phyloP scores from a whole-genome alignment of 2,329 filamentous ascomycete species.

The Fusarium torulosum region DNA sequence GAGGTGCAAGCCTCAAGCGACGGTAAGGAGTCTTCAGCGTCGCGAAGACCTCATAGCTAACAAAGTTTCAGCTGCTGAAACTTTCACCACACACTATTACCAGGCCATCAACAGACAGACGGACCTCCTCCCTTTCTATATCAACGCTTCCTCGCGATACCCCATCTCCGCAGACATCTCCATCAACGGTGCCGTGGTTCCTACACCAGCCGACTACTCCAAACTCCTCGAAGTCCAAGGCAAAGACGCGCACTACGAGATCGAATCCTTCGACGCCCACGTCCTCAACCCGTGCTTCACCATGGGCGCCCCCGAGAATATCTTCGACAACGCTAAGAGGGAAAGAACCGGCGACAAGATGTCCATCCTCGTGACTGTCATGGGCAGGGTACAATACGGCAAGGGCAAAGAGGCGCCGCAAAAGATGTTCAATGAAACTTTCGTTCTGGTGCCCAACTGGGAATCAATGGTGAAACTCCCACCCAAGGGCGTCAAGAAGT shows the following conservation, averaged over 20 bases:
- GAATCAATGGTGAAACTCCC: slow-evolving; percentile 67
- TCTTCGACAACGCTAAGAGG: slow-evolving; percentile 57
- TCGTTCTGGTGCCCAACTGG: slow-evolving; percentile 84
- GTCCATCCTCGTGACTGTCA: slow-evolving; percentile 79
- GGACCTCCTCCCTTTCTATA: slow-evolving; percentile 77
- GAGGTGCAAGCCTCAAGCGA: slow-evolving; percentile 62
- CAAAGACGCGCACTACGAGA: slow-evolving; percentile 73
- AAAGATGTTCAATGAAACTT: slow-evolving; percentile 82
- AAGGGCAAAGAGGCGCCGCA: slow-evolving; percentile 71
- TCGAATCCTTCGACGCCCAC: slow-evolving; percentile 82
- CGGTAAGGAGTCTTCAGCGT: slow-evolving; percentile 51
- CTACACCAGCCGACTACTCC: slow-evolving; percentile 74
- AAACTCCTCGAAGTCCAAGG: slow-evolving; percentile 75
- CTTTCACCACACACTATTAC: slow-evolving; percentile 82
- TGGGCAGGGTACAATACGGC: slow-evolving; percentile 78
- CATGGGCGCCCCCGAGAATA: slow-evolving; percentile 65
- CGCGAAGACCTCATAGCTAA: slow-evolving; percentile 21
- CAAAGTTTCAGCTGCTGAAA: slow-evolving; percentile 70
- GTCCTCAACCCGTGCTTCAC: slow-evolving; percentile 78
- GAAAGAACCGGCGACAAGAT: slow-evolving; percentile 69
- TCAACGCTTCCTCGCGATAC: slow-evolving; percentile 67
- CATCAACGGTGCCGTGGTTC: slow-evolving; percentile 80
- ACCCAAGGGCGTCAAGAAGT: slow-evolving; percentile 66
- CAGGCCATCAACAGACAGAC: slow-evolving; percentile 74
- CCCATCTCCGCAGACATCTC: slow-evolving; percentile 75